Evolutionary conservation across 176 grass and related monocot species (phyloP).

Genomic region (Urochloa ruziziensis): DNA sequence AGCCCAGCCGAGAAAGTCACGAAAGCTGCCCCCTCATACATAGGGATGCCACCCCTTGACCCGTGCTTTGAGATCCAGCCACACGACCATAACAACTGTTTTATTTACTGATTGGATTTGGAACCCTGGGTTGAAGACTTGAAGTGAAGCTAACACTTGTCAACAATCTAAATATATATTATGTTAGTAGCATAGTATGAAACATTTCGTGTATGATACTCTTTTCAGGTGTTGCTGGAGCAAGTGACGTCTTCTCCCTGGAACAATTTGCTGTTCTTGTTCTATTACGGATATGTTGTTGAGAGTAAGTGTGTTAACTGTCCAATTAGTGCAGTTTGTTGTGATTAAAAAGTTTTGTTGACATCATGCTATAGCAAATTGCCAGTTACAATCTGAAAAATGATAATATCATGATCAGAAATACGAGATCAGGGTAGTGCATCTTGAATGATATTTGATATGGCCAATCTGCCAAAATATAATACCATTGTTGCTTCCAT

Average conservation of each 20-base stretch:
- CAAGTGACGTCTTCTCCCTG: slow-evolving; percentile 78
- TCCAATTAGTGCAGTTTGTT: not conserved
- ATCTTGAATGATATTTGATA: not conserved
- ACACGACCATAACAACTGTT: not conserved
- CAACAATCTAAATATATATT: not conserved
- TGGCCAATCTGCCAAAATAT: slow-evolving; percentile 7
- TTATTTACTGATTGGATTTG: not conserved
- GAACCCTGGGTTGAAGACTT: not conserved
- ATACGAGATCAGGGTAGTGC: not conserved
- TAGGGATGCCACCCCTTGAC: too few species aligned
- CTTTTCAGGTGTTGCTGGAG: slow-evolving; percentile 76
- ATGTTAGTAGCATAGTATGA: not conserved
- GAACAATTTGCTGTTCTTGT: slow-evolving; percentile 83
- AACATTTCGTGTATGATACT: slow-evolving; percentile 22
- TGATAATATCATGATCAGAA: not conserved
- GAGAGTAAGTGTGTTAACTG: slow-evolving; percentile 73
- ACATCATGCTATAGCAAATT: not conserved
- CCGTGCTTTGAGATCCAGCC: too few species aligned
- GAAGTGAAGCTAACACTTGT: not conserved
- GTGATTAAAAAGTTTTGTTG: not conserved
- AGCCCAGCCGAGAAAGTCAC: too few species aligned
- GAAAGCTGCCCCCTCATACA: too few species aligned
- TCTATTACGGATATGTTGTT: slow-evolving; percentile 85
- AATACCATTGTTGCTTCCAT: not conserved
- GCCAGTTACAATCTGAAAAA: not conserved